phyloP scores from a whole-genome alignment of 2,329 filamentous ascomycete species.

The Exophiala sp. region DNA sequence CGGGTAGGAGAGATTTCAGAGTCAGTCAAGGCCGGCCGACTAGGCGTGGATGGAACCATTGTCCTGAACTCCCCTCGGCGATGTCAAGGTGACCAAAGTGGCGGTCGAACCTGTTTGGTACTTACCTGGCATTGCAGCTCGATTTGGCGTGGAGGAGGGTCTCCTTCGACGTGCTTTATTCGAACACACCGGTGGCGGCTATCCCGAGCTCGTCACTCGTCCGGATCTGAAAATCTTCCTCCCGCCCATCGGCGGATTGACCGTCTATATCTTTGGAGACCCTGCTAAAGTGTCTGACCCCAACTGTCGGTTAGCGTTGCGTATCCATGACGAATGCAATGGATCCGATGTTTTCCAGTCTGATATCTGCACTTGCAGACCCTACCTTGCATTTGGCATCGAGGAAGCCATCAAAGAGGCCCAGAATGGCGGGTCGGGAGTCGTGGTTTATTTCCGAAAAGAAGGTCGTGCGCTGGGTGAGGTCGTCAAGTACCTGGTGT shows the following conservation, averaged over 20 bases:
- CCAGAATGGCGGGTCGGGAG: conserved; percentile 84
- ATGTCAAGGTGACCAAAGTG: conserved; percentile 90
- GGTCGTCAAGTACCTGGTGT: conserved; percentile 81
- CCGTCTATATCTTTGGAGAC: conserved; percentile 95
- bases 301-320: conserved; percentile 69
- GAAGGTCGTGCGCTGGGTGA: conserved; percentile 92
- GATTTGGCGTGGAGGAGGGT: conserved; percentile 91
- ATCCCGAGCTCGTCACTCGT: conserved; percentile 91
- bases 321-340: conserved; percentile 87
- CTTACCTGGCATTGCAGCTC: conserved; percentile 76
- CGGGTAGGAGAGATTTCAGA: conserved; percentile 88
- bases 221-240: conserved; percentile 92
- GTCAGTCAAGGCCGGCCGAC: conserved; percentile 70
- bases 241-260: conserved; percentile 89
- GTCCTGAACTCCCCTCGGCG: conserved; percentile 75
- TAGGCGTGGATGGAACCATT: conserved; percentile 78
- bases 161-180: conserved; percentile 80
- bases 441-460: conserved; percentile 98
- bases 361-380: conserved; percentile 89
- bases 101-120: conserved; percentile 94
- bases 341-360: conserved; percentile 96
- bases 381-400: conserved; percentile 93
- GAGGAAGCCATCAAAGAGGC: conserved; percentile 97
- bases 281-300: conserved; percentile 89
- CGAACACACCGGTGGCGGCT: conserved; percentile 91